Evolutionary conservation across 306 rosid species (phyloP), one percentile per base, ranked within the genome.

Genomic region (Glycine soja): DNA sequence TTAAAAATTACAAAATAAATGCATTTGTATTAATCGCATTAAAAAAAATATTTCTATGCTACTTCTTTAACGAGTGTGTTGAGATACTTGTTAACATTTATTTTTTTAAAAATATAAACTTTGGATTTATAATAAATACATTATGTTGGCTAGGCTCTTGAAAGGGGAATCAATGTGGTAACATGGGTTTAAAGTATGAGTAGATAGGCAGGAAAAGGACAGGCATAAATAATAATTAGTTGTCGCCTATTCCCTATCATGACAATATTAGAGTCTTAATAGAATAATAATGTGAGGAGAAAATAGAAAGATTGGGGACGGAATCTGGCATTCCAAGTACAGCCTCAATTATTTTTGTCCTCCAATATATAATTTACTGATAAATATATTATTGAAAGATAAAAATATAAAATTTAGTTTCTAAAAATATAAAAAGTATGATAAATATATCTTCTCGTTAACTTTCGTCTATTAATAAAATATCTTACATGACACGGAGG

Each of bases 161-260:
- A 7, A 64, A 64, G 42, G 10, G 45, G 32, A 32, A 62, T 62
- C 10, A 62, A 62, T 62, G 42, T 9, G 52, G 54, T 69, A 69
- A 69, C 40, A 46, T 69, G 42, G 72, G 36, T 16, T 68, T 75
- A 67, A 56, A 57, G 67, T 68, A 47, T 75, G 76, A 66, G 69
- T 56, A 32, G 76, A 43, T 14, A 32, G 24, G 42, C n/a, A 40
- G 45, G 57, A 18, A 62, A 80, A 61, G 45, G 54, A 62, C 9
- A 7, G 19, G 56, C 14, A 40, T 24, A 24, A 24, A 50, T 18
- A 47, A 54, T 32, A 69, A 69, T 80, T 40, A 71, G 61, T 3
- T 36, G 78, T 75, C 58, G n/a, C 7, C 10, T 71, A 32, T 66
- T 43, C 24, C 12, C 4, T 38, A 43, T 52, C 13, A 15, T 84